These are phyloP conservation scores for Isochrysis galbana DNA, from an alignment of 78 protist species.

Conservation along the genomic window DNA sequence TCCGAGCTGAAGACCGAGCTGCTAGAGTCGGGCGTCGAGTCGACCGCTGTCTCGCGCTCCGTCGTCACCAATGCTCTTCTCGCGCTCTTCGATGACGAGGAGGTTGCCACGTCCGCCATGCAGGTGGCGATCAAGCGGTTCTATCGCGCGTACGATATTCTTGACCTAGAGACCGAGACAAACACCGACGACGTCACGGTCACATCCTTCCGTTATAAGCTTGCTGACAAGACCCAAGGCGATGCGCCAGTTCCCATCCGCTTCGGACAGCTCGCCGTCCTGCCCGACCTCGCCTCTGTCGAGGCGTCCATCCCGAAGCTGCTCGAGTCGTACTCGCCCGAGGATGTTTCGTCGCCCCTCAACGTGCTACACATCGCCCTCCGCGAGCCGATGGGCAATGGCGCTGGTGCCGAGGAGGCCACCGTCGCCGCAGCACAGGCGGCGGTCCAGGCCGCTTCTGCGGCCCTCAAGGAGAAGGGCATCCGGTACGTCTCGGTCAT, in stretches of 20 bases:
- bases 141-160: constrained; percentile 60
- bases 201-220: background rate
- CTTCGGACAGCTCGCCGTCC: background rate
- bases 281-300: background rate
- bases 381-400: background rate
- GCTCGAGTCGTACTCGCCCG: background rate
- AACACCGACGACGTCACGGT: background rate
- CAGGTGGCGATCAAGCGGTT: constrained; percentile 35
- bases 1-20: constrained; percentile 53
- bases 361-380: constrained; percentile 55
- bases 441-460: background rate
- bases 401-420: background rate
- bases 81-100: constrained; percentile 40
- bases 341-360: constrained; percentile 5
- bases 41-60: constrained; percentile 31
- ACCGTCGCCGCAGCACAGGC: background rate
- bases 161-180: background rate
- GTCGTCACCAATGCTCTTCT: constrained; percentile 10
- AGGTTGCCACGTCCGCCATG: background rate
- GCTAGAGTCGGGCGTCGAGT: constrained; percentile 71
- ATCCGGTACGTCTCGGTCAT: constrained; percentile 53
- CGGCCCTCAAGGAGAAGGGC: constrained; percentile 20
- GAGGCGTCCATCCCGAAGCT: constrained; percentile 36
- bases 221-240: background rate
- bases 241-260: background rate